A percentile compares a stretch with the other conserved stretches of the same genome.
phyloP scores from a whole-genome alignment of 805 yeast genomes.

The Myxozyma udenii region DNA sequence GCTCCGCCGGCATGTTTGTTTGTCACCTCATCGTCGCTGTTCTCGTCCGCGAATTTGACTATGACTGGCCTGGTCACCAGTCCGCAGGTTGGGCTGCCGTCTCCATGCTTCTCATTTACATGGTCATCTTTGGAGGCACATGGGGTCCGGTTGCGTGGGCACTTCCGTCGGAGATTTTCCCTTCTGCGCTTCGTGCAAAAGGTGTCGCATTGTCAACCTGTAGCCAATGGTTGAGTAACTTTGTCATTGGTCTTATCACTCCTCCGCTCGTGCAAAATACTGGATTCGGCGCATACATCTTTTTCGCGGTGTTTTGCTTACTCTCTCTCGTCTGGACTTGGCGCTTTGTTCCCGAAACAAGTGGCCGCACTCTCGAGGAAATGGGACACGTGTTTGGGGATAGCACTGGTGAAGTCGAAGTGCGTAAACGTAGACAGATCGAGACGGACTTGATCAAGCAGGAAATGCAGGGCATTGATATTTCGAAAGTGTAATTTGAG shows the following conservation, averaged over 20 bases:
- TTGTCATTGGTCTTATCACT: slow-evolving; percentile 42
- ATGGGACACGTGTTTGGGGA: slow-evolving; percentile 23
- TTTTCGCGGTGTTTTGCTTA: slow-evolving; percentile 35
- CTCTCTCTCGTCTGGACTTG: slow-evolving; percentile 28
- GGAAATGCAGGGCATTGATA: no score
- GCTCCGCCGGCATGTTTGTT: slow-evolving; percentile 58
- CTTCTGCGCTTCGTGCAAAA: slow-evolving; percentile 64
- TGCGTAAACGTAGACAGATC: no score
- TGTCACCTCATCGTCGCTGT: slow-evolving; percentile 42
- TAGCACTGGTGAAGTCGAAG: no score
- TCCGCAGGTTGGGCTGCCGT: slow-evolving; percentile 28
- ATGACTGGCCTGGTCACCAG: slow-evolving; percentile 34
- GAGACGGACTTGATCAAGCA: no score
- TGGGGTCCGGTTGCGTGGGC: slow-evolving; percentile 45
- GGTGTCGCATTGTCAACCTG: slow-evolving; percentile 59
- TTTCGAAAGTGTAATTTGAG: no score
- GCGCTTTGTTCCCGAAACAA: slow-evolving; percentile 19
- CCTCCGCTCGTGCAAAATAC: slow-evolving; percentile 46
- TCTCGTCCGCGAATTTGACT: slow-evolving; percentile 41
- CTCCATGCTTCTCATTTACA: slow-evolving; percentile 28
- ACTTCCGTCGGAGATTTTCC: slow-evolving; percentile 61
- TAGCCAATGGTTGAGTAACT: slow-evolving; percentile 59
- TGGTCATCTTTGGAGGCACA: slow-evolving; percentile 28
- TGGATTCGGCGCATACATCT: slow-evolving; percentile 36
- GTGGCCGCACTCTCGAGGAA: slow-evolving; percentile 19